Percentiles rank a stretch among this genome's conserved stretches.
Evolutionary conservation across 805 yeast species (phyloP).

Genomic region (Cyberlindnera lachancei): DNA sequence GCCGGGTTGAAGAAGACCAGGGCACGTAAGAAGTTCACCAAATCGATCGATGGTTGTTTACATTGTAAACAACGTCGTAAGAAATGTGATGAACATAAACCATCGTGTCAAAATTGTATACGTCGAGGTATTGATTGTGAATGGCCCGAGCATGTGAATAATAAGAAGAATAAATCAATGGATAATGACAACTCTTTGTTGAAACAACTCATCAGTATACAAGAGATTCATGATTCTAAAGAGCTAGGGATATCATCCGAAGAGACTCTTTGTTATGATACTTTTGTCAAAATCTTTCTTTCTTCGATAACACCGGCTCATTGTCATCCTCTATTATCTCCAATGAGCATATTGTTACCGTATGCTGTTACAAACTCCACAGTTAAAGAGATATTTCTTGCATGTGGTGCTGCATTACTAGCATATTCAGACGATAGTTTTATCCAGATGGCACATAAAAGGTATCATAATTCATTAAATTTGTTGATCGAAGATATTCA

Average conservation of each 20-base stretch:
- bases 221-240: slow-evolving; percentile 10
- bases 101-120: slow-evolving; percentile 14
- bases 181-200: slow-evolving; percentile 5
- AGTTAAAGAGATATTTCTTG: slow-evolving; percentile 18
- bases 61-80: slow-evolving; percentile 17
- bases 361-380: slow-evolving; percentile 11
- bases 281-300: slow-evolving; percentile 16
- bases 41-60: slow-evolving; percentile 18
- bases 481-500: slow-evolving; percentile 15
- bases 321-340: slow-evolving; percentile 15
- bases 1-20: slow-evolving; percentile 7
- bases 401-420: slow-evolving; percentile 21
- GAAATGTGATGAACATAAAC: slow-evolving; percentile 22
- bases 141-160: slow-evolving; percentile 17
- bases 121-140: slow-evolving; percentile 10
- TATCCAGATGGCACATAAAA: slow-evolving; percentile 9
- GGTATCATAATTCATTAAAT: slow-evolving; percentile 16
- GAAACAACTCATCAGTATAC: slow-evolving; percentile 19
- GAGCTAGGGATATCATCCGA: slow-evolving; percentile 12
- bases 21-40: slow-evolving; percentile 10
- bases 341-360: slow-evolving; percentile 14
- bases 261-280: slow-evolving; percentile 16
- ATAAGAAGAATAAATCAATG: no score
- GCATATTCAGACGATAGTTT: slow-evolving; percentile 17
- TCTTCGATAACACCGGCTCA: slow-evolving; percentile 19